A percentile compares a stretch with the other conserved stretches of the same genome.
These are phyloP conservation scores for Waltergamsia citrina DNA, from an alignment of 2,329 filamentous ascomycete species.

Conservation along the genomic window DNA sequence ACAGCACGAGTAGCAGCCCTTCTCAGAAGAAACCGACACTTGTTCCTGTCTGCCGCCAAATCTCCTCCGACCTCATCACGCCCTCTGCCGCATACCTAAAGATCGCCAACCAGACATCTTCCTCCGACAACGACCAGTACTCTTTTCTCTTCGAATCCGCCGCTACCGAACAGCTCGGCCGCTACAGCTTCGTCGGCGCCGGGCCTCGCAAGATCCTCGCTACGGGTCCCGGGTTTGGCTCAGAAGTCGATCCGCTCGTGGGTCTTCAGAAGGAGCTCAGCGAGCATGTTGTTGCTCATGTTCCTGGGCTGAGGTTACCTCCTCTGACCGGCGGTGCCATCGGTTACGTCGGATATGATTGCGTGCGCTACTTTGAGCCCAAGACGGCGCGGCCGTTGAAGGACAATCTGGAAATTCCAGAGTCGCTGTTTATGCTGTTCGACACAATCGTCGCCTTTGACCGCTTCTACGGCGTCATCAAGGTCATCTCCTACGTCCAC, in stretches of 20 bases:
- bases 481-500: slow-evolving; percentile 84
- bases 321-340: slow-evolving; percentile 87
- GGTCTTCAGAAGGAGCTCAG: slow-evolving; percentile 72
- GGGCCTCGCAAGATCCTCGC: slow-evolving; percentile 71
- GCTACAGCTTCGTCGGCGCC: slow-evolving; percentile 92
- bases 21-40: slow-evolving; percentile 48
- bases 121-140: slow-evolving; percentile 37
- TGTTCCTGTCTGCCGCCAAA: slow-evolving; percentile 73
- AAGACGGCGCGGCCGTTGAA: slow-evolving; percentile 85
- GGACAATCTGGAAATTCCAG: slow-evolving; percentile 80
- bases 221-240: slow-evolving; percentile 81
- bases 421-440: slow-evolving; percentile 95
- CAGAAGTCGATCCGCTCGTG: slow-evolving; percentile 75
- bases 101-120: slow-evolving; percentile 60
- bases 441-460: slow-evolving; percentile 93
- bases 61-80: slow-evolving; percentile 86
- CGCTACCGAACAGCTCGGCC: slow-evolving; percentile 83
- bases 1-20: slow-evolving; percentile 8
- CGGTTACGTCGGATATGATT: slow-evolving; percentile 96
- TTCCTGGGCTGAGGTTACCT: slow-evolving; percentile 76
- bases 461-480: slow-evolving; percentile 85
- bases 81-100: slow-evolving; percentile 95
- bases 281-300: slow-evolving; percentile 67
- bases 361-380: slow-evolving; percentile 94
- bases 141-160: slow-evolving; percentile 97